Base-by-base conservation (phyloP, 2,329 filamentous ascomycete species). In the Penicillium corylophilum region DNA sequence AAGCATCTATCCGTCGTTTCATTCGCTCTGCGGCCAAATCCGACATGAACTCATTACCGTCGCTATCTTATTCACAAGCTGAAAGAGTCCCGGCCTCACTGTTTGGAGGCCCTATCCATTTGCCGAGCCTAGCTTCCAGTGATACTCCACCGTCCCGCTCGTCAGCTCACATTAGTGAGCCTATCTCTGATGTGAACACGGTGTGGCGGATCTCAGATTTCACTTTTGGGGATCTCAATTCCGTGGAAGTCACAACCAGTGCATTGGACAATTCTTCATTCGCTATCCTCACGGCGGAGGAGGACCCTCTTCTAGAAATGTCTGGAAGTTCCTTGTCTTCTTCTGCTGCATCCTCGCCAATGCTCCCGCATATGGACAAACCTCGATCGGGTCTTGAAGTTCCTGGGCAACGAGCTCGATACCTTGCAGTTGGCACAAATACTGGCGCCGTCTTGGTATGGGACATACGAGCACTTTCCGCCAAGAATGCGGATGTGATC, bases 361-460 rank as follows among this genome's bases (percentile, higher is more conserved):
- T 62, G n/a, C 66, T 78, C 59, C 82, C 71, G 38, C 73, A 71
- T 65, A 78, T 68, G 65, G 77, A 64, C 62, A 74, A 69, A 57
- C 72, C 68, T 46, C 60, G 60, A 16, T 66, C 68, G 5, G 60
- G 73, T 20, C 65, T 74, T 5, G 88, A 95, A 56, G 83, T 96
- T 26, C 93, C 93, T 3, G 94, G 94, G 5, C 88, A 91, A 52
- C 83, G 92, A 55, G 88, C 88, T 52, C 87, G 93, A 12, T 82
- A 95, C 39, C 68, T 97, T 33, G 90, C 89, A 16, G 75, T 91
- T 42, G 94, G 94, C 16, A 97, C 92, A 0, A 85, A 84, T 48
- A 82, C 78, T 9, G 94, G 94, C 0, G 78, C 78, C n/a, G 78
- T 97, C 6, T 72, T 94, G 7, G 72, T 95, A 1, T 99, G 92